A percentile compares a stretch with the other conserved stretches of the same genome.
Evolutionary conservation across 257 asterid species (phyloP).

Genomic region (Eustoma russellianum): DNA sequence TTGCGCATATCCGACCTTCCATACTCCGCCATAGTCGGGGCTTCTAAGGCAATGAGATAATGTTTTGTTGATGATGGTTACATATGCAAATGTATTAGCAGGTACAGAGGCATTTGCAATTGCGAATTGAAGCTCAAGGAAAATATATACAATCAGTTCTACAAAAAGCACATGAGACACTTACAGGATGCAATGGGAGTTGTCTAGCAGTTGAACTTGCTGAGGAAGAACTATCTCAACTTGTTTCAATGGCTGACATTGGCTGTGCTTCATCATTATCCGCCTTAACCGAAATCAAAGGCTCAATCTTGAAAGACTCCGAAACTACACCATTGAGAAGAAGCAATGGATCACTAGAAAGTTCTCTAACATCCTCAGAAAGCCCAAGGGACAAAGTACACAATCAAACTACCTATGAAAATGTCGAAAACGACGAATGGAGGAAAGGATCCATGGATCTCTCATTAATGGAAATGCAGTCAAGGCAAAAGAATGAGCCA

Average conservation of each 20-base stretch:
- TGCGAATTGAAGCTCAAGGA: slow-evolving; percentile 91
- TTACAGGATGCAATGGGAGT: slow-evolving; percentile 51
- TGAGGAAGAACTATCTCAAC: slow-evolving; percentile 61
- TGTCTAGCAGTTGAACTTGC: slow-evolving; percentile 22
- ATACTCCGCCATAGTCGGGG: no score
- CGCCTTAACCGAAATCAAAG: slow-evolving; percentile 46
- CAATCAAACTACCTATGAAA: no score
- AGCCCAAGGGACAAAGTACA: no score
- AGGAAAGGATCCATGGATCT: slow-evolving; percentile 25
- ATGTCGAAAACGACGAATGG: slow-evolving; percentile 11
- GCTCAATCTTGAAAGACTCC: slow-evolving; percentile 23
- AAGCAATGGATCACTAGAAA: slow-evolving; percentile 48
- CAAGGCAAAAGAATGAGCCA: slow-evolving; percentile 17
- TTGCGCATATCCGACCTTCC: no score
- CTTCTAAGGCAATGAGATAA: no score
- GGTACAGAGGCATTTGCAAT: slow-evolving; percentile 85
- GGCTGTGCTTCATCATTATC: slow-evolving; percentile 60
- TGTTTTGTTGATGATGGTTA: no score
- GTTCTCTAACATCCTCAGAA: slow-evolving; percentile 71
- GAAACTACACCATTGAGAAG: slow-evolving; percentile 17
- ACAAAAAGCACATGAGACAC: slow-evolving; percentile 73
- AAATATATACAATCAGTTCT: slow-evolving; percentile 74
- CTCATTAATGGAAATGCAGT: slow-evolving; percentile 47
- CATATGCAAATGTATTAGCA: no score
- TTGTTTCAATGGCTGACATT: no score